Percentiles rank a stretch among this genome's conserved stretches.
phyloP scores from a whole-genome alignment of 345 rosid species.

The Arabidopsis suecica region DNA sequence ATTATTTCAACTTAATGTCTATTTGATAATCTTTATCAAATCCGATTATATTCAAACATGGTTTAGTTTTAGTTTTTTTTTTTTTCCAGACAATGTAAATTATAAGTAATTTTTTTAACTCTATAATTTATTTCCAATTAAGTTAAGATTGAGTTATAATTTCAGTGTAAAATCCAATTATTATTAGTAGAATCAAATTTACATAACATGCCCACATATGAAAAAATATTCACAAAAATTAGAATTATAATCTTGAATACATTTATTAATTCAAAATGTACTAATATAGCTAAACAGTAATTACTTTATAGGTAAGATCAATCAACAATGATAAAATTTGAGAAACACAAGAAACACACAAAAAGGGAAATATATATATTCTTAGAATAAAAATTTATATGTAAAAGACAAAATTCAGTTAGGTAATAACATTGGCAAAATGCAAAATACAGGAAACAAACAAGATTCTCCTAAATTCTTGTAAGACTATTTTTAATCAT shows the following conservation, averaged over 20 bases:
- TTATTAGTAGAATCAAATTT: not conserved
- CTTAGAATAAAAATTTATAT: not conserved
- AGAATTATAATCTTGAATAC: not conserved
- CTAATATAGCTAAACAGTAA: not conserved
- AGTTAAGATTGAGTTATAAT: not conserved
- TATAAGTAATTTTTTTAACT: not conserved
- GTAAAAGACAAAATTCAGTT: not conserved
- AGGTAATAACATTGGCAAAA: not conserved
- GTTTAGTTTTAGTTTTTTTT: not conserved
- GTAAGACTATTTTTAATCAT: not conserved
- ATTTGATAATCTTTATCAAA: not conserved
- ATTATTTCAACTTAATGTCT: not conserved
- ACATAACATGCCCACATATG: not conserved
- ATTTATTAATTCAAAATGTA: not conserved
- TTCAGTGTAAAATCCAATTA: not conserved
- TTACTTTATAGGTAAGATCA: not conserved
- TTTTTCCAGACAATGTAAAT: not conserved
- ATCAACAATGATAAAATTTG: not conserved
- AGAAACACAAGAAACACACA: not conserved
- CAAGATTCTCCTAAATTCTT: constrained; percentile 15
- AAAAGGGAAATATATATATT: not conserved
- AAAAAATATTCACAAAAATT: not conserved
- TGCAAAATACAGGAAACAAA: constrained; percentile 13
- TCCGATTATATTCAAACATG: not conserved
- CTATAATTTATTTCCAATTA: not conserved